phyloP scores from a whole-genome alignment of 1,284 basidiomycete genomes.

The Cutaneotrichosporon cavernicola region DNA sequence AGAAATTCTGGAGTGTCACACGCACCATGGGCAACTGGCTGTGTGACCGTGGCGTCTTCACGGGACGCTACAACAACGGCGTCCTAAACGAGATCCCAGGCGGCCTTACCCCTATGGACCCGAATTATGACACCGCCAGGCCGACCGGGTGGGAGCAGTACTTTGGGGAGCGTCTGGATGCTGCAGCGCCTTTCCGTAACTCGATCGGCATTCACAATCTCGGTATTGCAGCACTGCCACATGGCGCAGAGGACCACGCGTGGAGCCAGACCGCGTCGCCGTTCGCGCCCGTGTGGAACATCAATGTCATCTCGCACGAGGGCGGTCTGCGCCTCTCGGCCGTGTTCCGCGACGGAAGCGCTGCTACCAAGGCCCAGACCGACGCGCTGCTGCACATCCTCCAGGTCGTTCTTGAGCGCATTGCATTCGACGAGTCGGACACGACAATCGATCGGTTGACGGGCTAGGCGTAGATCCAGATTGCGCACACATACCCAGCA shows the following conservation, averaged over 20 bases:
- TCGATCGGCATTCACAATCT: slow-evolving; percentile 39
- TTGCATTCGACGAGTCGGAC: background rate
- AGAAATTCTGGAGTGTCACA: slow-evolving; percentile 34
- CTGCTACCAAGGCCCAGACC: slow-evolving; percentile 17
- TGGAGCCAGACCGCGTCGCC: slow-evolving; percentile 39
- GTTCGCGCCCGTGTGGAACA: slow-evolving; percentile 26
- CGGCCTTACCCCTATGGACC: background rate
- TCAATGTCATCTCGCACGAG: slow-evolving; percentile 35
- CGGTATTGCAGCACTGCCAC: slow-evolving; percentile 30
- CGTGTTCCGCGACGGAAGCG: slow-evolving; percentile 32
- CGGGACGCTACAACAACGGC: slow-evolving; percentile 33
- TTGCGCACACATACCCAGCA: background rate
- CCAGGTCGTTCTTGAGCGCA: background rate
- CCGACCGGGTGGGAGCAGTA: slow-evolving; percentile 46
- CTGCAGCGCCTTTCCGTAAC: slow-evolving; percentile 22
- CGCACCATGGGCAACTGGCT: background rate
- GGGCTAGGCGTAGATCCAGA: background rate
- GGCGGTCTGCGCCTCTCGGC: slow-evolving; percentile 33
- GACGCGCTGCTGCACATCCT: background rate
- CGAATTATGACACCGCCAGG: slow-evolving; percentile 20
- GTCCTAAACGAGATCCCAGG: slow-evolving; percentile 42
- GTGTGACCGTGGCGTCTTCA: slow-evolving; percentile 1
- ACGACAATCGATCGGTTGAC: background rate
- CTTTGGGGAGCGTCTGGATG: slow-evolving; percentile 25
- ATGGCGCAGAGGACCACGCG: slow-evolving; percentile 31